A percentile compares a stretch with the other conserved stretches of the same genome.
Evolutionary conservation across 2,329 filamentous ascomycete genomes (phyloP).

Genomic region (Zarea fungicola): DNA sequence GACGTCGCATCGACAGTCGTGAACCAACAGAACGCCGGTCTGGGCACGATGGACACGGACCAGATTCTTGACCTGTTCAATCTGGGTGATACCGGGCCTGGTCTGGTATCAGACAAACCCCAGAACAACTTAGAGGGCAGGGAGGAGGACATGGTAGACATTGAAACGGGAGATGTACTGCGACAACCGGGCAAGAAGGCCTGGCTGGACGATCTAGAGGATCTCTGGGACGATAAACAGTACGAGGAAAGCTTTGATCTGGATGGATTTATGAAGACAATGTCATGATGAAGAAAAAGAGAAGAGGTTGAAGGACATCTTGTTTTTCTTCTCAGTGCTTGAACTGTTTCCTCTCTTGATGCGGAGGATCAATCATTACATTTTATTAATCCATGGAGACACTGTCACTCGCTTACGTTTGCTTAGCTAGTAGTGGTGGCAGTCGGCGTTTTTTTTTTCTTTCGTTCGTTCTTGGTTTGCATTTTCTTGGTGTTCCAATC

Average conservation of each 20-base stretch:
- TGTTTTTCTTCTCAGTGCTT: background rate
- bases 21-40: conserved; percentile 95
- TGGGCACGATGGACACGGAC: conserved; percentile 95
- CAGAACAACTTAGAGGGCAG: conserved; percentile 54
- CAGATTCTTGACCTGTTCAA: conserved; percentile 97
- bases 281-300: conserved; percentile 54
- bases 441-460: conserved; percentile 6
- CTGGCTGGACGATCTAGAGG: conserved; percentile 89
- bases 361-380: background rate
- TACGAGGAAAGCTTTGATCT: conserved; percentile 98
- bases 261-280: conserved; percentile 90
- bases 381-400: background rate
- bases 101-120: conserved; percentile 56
- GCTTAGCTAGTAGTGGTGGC: background rate
- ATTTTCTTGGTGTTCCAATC: background rate
- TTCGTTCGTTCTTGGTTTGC: background rate
- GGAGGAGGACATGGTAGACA: conserved; percentile 85
- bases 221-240: conserved; percentile 95
- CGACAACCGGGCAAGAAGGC: conserved; percentile 96
- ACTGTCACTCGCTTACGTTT: background rate
- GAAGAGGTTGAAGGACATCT: no score
- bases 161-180: conserved; percentile 84
- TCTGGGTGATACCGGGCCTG: conserved; percentile 71
- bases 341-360: background rate
- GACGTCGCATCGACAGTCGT: conserved; percentile 97